A percentile compares a stretch with the other conserved stretches of the same genome.
phyloP scores from a whole-genome alignment of 2,329 filamentous ascomycete species.

The Calonectria pseudoturangicola region DNA sequence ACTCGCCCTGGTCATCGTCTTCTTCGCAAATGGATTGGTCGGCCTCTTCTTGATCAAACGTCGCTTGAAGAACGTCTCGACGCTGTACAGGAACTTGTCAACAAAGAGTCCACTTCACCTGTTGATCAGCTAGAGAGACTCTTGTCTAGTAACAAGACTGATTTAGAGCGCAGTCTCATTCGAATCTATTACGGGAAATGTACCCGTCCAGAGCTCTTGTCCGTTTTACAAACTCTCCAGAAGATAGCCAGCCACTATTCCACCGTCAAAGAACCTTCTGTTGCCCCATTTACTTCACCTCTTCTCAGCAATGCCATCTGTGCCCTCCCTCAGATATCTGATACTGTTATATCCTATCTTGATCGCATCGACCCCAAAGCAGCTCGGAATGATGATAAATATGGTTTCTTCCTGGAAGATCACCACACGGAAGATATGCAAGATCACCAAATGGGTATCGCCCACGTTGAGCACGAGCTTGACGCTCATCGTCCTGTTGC shows the following conservation, averaged over 20 bases:
- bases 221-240: constrained; percentile 89
- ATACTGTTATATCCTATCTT: constrained; percentile 83
- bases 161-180: constrained; percentile 94
- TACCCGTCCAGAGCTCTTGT: constrained; percentile 89
- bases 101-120: constrained; percentile 77
- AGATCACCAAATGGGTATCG: constrained; percentile 92
- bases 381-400: constrained; percentile 92
- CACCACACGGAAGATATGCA: constrained; percentile 93
- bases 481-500: constrained; percentile 84
- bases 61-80: constrained; percentile 85
- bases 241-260: constrained; percentile 86
- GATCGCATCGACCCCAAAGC: constrained; percentile 90
- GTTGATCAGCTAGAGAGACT: constrained; percentile 85
- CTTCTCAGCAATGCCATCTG: constrained; percentile 83
- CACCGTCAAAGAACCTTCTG: constrained; percentile 76
- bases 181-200: constrained; percentile 99
- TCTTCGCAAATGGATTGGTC: constrained; percentile 94
- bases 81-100: constrained; percentile 90
- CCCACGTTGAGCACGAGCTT: constrained; percentile 92
- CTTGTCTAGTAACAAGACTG: constrained; percentile 82
- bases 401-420: constrained; percentile 91
- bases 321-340: constrained; percentile 84
- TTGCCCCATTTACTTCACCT: constrained; percentile 83
- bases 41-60: constrained; percentile 86
- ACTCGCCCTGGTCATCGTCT: constrained; percentile 93